A percentile compares a stretch with the other conserved stretches of the same genome.
Conservation (phyloP, 2,329 filamentous ascomycete species). For the Pseudogymnoascus sp. region DNA sequence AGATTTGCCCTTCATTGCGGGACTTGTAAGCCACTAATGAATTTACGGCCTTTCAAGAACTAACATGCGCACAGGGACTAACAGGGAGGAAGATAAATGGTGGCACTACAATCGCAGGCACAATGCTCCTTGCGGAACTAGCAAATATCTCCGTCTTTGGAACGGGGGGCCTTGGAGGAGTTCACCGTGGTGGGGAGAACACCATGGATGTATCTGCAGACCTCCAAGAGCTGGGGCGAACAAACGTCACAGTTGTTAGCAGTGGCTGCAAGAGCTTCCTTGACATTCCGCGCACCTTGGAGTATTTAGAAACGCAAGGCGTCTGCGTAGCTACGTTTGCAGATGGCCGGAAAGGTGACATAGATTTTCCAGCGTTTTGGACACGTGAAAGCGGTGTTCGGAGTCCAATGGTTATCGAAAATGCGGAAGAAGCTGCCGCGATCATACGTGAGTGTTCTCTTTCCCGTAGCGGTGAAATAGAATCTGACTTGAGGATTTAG, state of each 20-base stretch:
- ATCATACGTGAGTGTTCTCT: constrained; percentile 59
- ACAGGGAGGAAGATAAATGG: constrained; percentile 67
- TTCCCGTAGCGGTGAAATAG: background rate
- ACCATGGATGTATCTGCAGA: constrained; percentile 94
- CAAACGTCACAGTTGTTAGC: constrained; percentile 79
- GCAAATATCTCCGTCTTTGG: constrained; percentile 91
- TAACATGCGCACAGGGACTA: constrained; percentile 43
- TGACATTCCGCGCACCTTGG: constrained; percentile 82
- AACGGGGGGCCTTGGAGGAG: constrained; percentile 88
- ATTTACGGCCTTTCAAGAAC: constrained; percentile 10
- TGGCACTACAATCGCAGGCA: constrained; percentile 88
- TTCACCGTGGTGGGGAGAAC: constrained; percentile 80
- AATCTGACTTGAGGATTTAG: constrained; percentile 27
- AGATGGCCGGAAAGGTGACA: constrained; percentile 62
- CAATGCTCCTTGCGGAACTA: constrained; percentile 79
- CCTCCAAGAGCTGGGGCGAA: constrained; percentile 85
- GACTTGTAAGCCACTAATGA: constrained; percentile 50
- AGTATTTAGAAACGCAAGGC: constrained; percentile 65
- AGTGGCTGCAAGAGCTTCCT: constrained; percentile 95
- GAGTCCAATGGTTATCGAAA: constrained; percentile 68
- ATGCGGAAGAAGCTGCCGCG: constrained; percentile 78
- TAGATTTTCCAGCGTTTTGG: constrained; percentile 93
- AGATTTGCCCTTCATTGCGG: constrained; percentile 76
- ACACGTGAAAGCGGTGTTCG: constrained; percentile 75
- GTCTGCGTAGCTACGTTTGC: constrained; percentile 85